Conservation (phyloP, 345 rosid species). For the Anacardium occidentale region DNA sequence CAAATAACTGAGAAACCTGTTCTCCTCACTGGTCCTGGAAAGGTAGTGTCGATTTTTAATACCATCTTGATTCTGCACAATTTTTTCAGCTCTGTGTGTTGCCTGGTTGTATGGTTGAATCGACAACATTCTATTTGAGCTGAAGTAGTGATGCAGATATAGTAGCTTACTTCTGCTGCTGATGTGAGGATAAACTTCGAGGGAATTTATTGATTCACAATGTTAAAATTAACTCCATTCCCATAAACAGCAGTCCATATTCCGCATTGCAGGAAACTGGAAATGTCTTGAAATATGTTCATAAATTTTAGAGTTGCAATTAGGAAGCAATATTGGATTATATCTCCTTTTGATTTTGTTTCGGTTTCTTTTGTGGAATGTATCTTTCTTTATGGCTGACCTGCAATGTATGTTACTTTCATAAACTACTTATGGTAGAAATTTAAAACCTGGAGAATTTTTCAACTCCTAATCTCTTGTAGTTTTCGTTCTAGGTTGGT, state of each 20-base stretch:
- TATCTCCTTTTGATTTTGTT: background rate
- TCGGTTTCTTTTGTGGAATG: background rate
- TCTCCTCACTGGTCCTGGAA: constrained; percentile 91
- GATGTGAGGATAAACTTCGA: background rate
- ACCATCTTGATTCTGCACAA: background rate
- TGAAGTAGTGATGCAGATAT: background rate
- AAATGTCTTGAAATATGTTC: background rate
- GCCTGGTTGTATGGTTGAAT: background rate
- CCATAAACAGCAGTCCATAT: background rate
- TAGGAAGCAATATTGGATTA: background rate
- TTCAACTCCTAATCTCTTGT: constrained; percentile 18
- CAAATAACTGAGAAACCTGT: constrained; percentile 67
- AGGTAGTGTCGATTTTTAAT: constrained; percentile 45
- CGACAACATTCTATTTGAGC: background rate
- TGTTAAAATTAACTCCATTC: background rate
- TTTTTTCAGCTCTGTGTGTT: background rate
- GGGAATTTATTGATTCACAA: background rate
- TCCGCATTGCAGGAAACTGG: background rate
- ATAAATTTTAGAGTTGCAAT: background rate
- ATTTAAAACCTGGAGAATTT: constrained; percentile 43
- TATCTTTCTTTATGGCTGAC: background rate
- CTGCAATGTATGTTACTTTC: constrained; percentile 4
- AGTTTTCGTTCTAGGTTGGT: constrained; percentile 52
- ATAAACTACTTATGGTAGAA: background rate
- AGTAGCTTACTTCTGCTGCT: background rate